Percentiles rank a stretch among this genome's conserved stretches.
Conservation (phyloP, 2,329 filamentous ascomycete genomes). For the Sclerotinia minor region DNA sequence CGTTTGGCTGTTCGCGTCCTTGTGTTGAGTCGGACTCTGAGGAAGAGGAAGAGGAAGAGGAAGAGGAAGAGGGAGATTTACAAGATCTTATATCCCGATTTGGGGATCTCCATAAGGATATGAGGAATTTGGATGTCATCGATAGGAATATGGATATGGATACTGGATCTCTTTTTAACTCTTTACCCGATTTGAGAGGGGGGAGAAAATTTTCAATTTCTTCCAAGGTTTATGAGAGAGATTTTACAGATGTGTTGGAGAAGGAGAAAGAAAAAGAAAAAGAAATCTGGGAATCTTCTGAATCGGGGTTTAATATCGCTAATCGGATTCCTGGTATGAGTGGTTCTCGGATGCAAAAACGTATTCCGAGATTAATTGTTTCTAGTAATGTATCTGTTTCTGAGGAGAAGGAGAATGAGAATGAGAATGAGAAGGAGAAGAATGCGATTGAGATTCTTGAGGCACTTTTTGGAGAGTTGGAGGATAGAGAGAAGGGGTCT, state of each 20-base stretch:
- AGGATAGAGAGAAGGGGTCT: neutral
- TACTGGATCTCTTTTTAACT: neutral
- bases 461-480: neutral
- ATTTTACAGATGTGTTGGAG: neutral
- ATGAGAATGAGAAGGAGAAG: too few species aligned
- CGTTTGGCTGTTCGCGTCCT: neutral
- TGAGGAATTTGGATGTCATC: neutral
- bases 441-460: neutral
- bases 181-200: neutral
- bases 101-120: neutral
- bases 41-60: too few species aligned
- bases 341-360: neutral
- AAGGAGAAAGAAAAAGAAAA: too few species aligned
- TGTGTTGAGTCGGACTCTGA: too few species aligned
- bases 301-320: neutral
- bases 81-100: neutral
- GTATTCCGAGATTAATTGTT: neutral
- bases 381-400: neutral
- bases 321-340: neutral
- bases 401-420: neutral
- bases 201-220: neutral
- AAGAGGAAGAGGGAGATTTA: neutral
- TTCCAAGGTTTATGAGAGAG: neutral
- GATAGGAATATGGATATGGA: neutral
- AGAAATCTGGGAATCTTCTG: too few species aligned